Evolutionary conservation across 148 eudicot genomes (phyloP).

Genomic region (Pharnaceum exiguum): DNA sequence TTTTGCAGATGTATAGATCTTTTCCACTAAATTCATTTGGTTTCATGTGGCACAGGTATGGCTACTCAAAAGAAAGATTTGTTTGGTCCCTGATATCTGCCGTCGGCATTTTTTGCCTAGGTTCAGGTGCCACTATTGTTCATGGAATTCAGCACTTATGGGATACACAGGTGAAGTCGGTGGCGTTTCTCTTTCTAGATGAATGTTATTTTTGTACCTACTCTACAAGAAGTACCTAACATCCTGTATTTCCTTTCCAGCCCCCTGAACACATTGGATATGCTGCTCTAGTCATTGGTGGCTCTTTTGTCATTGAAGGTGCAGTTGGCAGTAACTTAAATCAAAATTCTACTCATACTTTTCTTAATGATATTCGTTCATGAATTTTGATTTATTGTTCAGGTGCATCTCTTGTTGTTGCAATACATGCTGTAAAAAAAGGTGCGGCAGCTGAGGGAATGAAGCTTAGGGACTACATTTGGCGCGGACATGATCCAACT

Average conservation of each 20-base stretch:
- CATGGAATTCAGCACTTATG: constrained; percentile 89
- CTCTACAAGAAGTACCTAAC: constrained; percentile 15
- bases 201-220: neutral
- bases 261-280: constrained; percentile 75
- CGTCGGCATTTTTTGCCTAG: constrained; percentile 97
- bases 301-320: constrained; percentile 97
- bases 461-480: constrained; percentile 85
- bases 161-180: constrained; percentile 59
- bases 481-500: constrained; percentile 99
- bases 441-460: constrained; percentile 98
- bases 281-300: constrained; percentile 92
- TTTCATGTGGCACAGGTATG: constrained; percentile 56
- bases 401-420: constrained; percentile 95
- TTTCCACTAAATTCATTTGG: constrained; percentile 9
- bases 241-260: constrained; percentile 32
- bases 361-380: neutral
- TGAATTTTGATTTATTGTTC: constrained; percentile 10
- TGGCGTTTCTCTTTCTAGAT: neutral
- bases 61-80: constrained; percentile 96
- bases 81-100: constrained; percentile 99
- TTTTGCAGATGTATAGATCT: neutral
- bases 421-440: constrained; percentile 89
- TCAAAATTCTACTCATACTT: constrained; percentile 5
- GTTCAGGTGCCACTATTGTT: constrained; percentile 93
- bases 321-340: constrained; percentile 2